Evolutionary conservation across 73 alveolate genomes (phyloP).

Genomic region (Tetrahymena borealis): DNA sequence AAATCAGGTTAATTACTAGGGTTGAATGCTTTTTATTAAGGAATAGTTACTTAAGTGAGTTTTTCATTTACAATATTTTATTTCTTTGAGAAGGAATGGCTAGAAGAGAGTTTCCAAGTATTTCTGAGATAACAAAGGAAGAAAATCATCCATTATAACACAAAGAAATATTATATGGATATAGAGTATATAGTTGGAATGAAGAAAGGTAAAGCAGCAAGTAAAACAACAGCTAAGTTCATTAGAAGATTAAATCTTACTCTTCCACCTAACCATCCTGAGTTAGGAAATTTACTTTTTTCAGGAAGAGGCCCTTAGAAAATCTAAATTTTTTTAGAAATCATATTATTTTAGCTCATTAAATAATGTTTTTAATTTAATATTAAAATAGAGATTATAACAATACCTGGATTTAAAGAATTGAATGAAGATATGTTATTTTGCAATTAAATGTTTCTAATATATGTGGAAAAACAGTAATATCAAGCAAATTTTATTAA

Average conservation of each 20-base stretch:
- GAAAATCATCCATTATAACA: not conserved
- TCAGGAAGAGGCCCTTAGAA: not conserved
- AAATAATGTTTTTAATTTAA: too few species aligned
- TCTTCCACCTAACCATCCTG: slow-evolving; percentile 32
- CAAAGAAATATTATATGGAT: not conserved
- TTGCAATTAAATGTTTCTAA: too few species aligned
- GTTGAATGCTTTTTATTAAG: not conserved
- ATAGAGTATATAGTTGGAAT: not conserved
- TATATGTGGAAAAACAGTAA: too few species aligned
- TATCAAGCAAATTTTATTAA: too few species aligned
- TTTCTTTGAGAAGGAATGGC: not conserved
- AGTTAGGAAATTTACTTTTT: not conserved
- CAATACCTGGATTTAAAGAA: too few species aligned
- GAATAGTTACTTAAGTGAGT: not conserved
- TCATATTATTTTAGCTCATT: too few species aligned
- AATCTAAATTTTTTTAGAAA: not conserved
- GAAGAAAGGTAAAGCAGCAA: slow-evolving; percentile 9
- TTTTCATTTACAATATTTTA: not conserved
- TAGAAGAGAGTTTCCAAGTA: not conserved
- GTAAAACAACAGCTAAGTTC: not conserved
- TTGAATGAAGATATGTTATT: too few species aligned
- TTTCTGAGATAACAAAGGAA: not conserved
- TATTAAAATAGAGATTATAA: too few species aligned
- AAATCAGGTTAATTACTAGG: not conserved
- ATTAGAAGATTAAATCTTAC: slow-evolving; percentile 16